Evolutionary conservation across 2,329 filamentous ascomycete species (phyloP).

Genomic region (Aspergillus puulaauensis): DNA sequence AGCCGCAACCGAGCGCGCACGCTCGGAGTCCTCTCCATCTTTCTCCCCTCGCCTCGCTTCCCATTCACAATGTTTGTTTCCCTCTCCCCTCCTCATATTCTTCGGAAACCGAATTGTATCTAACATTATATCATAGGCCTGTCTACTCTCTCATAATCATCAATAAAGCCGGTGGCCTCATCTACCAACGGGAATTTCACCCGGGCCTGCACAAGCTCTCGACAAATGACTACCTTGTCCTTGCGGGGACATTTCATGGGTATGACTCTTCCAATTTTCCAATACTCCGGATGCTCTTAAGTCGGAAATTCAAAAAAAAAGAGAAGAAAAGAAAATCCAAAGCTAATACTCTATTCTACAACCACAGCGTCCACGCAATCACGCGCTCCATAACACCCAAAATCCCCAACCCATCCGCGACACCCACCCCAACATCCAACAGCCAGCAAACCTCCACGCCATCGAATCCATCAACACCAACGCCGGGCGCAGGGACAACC

Average conservation of each 20-base stretch:
- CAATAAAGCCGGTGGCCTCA: constrained; percentile 95
- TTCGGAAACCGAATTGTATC: background rate
- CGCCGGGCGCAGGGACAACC: background rate
- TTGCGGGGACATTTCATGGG: constrained; percentile 97
- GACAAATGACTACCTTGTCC: constrained; percentile 94
- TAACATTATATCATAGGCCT: constrained; percentile 63
- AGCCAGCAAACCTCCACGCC: background rate
- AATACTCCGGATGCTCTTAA: background rate
- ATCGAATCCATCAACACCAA: background rate
- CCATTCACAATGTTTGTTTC: background rate
- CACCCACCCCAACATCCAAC: background rate
- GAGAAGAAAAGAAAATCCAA: background rate
- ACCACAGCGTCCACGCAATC: constrained; percentile 61
- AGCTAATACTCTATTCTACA: background rate
- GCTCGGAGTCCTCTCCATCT: background rate
- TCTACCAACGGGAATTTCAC: constrained; percentile 94
- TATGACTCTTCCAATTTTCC: constrained; percentile 39
- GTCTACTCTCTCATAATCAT: constrained; percentile 95
- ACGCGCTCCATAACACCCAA: constrained; percentile 54
- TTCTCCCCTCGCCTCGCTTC: background rate
- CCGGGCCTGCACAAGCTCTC: constrained; percentile 82
- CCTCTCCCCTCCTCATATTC: background rate
- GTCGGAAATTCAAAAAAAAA: background rate
- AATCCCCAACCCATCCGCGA: constrained; percentile 28
- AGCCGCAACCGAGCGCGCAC: background rate